Conservation (phyloP, 345 rosid genomes). For the Cardamine occulta region DNA sequence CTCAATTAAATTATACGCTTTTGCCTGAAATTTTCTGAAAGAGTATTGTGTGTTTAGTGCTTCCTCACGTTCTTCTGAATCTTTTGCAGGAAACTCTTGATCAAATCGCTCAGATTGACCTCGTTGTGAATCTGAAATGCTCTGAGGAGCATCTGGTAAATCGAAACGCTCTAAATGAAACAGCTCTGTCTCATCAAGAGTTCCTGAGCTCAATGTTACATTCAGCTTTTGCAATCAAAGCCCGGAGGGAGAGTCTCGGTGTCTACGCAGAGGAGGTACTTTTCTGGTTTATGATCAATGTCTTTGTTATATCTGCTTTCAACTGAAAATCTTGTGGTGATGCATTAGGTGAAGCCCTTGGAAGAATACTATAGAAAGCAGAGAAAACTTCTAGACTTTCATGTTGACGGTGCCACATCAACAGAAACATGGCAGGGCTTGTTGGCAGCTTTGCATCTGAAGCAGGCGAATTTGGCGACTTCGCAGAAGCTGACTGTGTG, state of each 20-base stretch:
- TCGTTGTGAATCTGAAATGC: slow-evolving; percentile 81
- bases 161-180: slow-evolving; percentile 41
- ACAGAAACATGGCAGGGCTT: slow-evolving; percentile 87
- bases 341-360: slow-evolving; percentile 65
- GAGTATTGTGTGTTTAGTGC: slow-evolving; percentile 34
- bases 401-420: slow-evolving; percentile 60
- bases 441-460: slow-evolving; percentile 79
- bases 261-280: slow-evolving; percentile 66
- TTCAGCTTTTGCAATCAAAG: slow-evolving; percentile 46
- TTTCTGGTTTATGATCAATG: background rate
- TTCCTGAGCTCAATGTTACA: slow-evolving; percentile 40
- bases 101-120: slow-evolving; percentile 76
- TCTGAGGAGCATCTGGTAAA: slow-evolving; percentile 49
- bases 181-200: slow-evolving; percentile 42
- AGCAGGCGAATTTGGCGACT: slow-evolving; percentile 54
- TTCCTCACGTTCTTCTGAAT: slow-evolving; percentile 5
- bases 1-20: background rate
- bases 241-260: slow-evolving; percentile 53
- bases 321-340: slow-evolving; percentile 3
- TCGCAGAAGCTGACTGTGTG: slow-evolving; percentile 64
- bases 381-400: slow-evolving; percentile 77
- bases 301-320: slow-evolving; percentile 2
- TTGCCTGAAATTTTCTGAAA: slow-evolving; percentile 41
- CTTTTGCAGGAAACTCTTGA: slow-evolving; percentile 85
- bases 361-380: slow-evolving; percentile 86